A percentile compares a stretch with the other conserved stretches of the same genome.
Conservation (phyloP, 768 basidiomycete species). For the Lactarius psammicola region DNA sequence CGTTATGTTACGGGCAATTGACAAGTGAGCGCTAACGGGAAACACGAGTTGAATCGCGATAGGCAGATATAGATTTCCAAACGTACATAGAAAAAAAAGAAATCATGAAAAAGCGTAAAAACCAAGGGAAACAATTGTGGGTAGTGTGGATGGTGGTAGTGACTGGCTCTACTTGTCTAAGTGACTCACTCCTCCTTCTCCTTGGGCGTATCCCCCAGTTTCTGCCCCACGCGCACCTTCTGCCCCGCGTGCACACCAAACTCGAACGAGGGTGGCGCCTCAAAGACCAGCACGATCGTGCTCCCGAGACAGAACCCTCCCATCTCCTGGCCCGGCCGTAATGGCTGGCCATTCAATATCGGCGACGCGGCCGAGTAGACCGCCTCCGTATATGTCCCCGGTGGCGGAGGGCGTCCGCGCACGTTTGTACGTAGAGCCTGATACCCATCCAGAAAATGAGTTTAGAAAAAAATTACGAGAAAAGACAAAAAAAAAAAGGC, state of each 20-base stretch:
- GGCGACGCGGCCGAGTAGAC: conserved; percentile 84
- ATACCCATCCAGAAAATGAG: conserved; percentile 11
- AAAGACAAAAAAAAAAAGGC: too few relatives aligned
- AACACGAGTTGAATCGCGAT: conserved; percentile 8
- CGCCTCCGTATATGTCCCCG: conserved; percentile 89
- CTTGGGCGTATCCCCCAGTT: conserved; percentile 57
- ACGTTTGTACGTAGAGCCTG: conserved; percentile 89
- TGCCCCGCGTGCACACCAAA: conserved; percentile 76
- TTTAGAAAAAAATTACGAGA: background rate
- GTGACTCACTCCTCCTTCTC: conserved; percentile 32
- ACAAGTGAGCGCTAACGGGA: background rate
- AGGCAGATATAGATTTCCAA: background rate
- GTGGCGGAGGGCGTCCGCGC: conserved; percentile 64
- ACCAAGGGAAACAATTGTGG: too few relatives aligned
- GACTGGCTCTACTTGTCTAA: background rate
- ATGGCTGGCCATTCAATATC: conserved; percentile 83
- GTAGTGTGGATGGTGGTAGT: background rate
- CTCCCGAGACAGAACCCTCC: conserved; percentile 95
- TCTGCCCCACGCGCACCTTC: conserved; percentile 84
- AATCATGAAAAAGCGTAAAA: background rate
- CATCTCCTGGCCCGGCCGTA: conserved; percentile 90
- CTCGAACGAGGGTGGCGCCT: conserved; percentile 82
- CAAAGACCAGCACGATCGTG: conserved; percentile 95
- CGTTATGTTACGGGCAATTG: background rate
- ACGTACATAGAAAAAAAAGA: background rate